Base-by-base conservation (phyloP, 768 basidiomycete species). In the Fibroporia radiculosa region DNA sequence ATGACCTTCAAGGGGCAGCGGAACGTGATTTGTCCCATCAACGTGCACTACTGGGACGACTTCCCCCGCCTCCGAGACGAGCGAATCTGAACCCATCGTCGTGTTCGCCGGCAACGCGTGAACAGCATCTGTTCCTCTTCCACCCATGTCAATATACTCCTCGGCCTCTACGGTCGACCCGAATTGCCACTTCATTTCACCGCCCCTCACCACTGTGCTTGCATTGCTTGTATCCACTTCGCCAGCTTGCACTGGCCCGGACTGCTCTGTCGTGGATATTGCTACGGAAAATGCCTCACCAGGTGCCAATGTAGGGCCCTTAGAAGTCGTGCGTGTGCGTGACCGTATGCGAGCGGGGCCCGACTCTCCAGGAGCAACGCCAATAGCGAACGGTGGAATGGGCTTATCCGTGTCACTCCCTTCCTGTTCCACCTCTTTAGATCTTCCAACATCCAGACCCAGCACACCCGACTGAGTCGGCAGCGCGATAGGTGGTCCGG, bases 101-200 rank as follows among this genome's bases (percentile, higher is more conserved):
- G 12, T 12, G 4, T 31, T 18, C 10, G 18, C 33, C 16, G 14
- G 31, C 7, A 33, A 24, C 6, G 19, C 37, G 31, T 32, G 34
- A n/a, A 33, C 48, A 3, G 24, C 35, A 20, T 39, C 40, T 1
- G n/a, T 16, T 26, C 28, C 20, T n/a, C n/a, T n/a, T 10, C n/a
- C 10, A 31, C 10, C 29, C 29, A 31, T 31, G 16, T 19, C 34
- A 7, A n/a, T 11, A 22, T 29, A 6, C 24, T 45, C 45, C 10
- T 48, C 46, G 1, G 24, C 27, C 14, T 52, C 45, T 32, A 50
- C 56, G 13, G 73, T 70, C 28, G 74, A 73, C 14, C 80, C 80
- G 56, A 82, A 82, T 56, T 73, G 70, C 78, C 76, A 80, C 56
- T 71, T 78, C 36, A 57, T 50, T 44, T 43, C 50, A 19, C 33